Evolutionary conservation across 805 yeast genomes (phyloP), one percentile per base, ranked within the genome.

Genomic region (Wickerhamiella bombiphila): DNA sequence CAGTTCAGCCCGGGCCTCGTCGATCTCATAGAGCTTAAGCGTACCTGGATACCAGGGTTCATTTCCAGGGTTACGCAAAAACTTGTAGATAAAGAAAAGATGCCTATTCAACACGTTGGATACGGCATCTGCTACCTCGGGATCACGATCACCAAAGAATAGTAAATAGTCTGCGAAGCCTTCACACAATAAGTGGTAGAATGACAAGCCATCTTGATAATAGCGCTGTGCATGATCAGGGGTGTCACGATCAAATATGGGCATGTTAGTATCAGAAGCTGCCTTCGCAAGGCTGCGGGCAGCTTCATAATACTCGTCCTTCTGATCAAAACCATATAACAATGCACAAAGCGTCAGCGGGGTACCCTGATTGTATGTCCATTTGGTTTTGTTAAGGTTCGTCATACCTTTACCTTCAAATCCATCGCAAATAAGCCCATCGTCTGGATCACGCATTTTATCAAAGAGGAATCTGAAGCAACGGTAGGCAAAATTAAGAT

Each of bases 341-440:
- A 63, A 55, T 13, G 70, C 56, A 6, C 70, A 64, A 1, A 76
- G 71, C 8, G 76, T 67, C 24, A 77, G 48, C 0, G 82, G 72
- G 8, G 77, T 68, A 17, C 85, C 85, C 8, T 71, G 67, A 56
- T 76, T 77, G 54, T 76, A 76, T 4, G 80, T 67, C 70, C 75
- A 73, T 56, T 76, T 75, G 48, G 65, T 64, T 15, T 61, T 62
- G 47, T 73, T 69, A 8, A 63, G 60, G n/a, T n/a, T n/a, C n/a
- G n/a, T n/a, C n/a, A n/a, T n/a, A 30, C 60, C 60, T 31, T 64
- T 64, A 34, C 38, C 40, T 42, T 65, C 72, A 32, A 72, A 59
- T 29, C 85, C 85, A 54, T 76, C 85, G 56, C 56, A 58, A 29
- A 76, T 67, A 43, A 76, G 62, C 41, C 68, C 65, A 54, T 74